Evolutionary conservation across 139 green algal species (phyloP).

Genomic region (Chlorella sp.): DNA sequence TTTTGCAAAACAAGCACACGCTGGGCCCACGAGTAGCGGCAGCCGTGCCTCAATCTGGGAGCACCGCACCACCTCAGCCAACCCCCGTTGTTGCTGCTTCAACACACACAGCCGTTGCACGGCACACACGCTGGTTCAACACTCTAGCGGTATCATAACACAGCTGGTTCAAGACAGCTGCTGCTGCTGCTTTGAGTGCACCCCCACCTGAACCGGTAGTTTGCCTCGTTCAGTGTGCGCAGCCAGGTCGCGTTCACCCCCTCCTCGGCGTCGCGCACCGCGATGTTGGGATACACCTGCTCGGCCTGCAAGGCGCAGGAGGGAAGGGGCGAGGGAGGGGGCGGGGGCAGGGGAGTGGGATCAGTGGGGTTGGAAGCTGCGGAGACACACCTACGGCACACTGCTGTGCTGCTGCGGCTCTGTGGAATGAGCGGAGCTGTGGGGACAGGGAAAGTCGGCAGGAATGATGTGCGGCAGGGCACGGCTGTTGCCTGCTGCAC

Average conservation of each 20-base stretch:
- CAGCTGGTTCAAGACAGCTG: too few relatives aligned
- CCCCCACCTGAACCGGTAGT: conserved; percentile 46
- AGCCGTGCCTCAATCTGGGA: neutral
- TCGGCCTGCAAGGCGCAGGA: conserved; percentile 43
- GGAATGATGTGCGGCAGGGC: neutral
- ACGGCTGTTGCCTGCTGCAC: too few relatives aligned
- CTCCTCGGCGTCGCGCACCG: conserved; percentile 51
- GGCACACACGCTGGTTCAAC: too few relatives aligned
- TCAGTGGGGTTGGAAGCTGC: too few relatives aligned
- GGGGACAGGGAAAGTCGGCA: neutral
- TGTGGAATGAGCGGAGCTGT: neutral
- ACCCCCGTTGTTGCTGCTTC: neutral
- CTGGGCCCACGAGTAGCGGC: too few relatives aligned
- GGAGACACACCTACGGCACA: too few relatives aligned
- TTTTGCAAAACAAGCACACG: too few relatives aligned
- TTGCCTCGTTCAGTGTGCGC: conserved; percentile 40
- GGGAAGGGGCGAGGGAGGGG: too few relatives aligned
- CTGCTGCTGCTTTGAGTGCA: too few relatives aligned
- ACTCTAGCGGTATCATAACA: too few relatives aligned
- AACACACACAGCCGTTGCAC: neutral
- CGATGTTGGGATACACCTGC: conserved; percentile 82
- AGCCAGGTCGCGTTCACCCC: conserved; percentile 65
- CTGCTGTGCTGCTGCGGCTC: too few relatives aligned
- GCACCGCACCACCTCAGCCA: neutral
- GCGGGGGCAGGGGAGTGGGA: neutral